A percentile compares a stretch with the other conserved stretches of the same genome.
Evolutionary conservation across 2,329 filamentous ascomycete species (phyloP).

Genomic region (Monilinia laxa): DNA sequence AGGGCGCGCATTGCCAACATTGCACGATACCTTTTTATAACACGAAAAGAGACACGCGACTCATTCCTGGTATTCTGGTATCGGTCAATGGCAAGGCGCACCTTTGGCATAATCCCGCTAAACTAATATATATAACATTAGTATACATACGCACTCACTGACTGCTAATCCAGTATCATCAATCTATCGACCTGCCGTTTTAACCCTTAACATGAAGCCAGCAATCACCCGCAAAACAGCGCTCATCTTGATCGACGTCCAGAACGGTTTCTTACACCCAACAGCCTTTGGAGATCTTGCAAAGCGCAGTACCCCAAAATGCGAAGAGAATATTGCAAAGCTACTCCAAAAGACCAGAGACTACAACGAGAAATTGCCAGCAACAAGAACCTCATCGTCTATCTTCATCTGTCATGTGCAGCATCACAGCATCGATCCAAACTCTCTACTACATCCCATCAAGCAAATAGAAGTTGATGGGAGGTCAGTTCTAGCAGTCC

Average conservation of each 20-base stretch:
- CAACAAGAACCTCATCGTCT: neutral
- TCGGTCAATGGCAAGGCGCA: neutral
- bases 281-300: constrained; percentile 12
- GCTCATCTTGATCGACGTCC: constrained; percentile 12
- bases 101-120: neutral
- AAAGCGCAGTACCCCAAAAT: constrained; percentile 5
- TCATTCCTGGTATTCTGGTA: neutral
- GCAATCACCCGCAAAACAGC: constrained; percentile 5
- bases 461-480: constrained; percentile 3
- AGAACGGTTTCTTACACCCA: neutral
- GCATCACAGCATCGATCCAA: constrained; percentile 8
- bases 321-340: constrained; percentile 8
- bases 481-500: constrained; percentile 1
- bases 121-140: neutral
- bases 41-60: neutral
- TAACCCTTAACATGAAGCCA: constrained; percentile 3
- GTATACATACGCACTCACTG: neutral
- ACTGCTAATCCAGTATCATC: neutral
- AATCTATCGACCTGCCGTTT: neutral
- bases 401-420: constrained; percentile 11
- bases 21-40: neutral
- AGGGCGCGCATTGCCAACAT: neutral
- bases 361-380: neutral
- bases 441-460: constrained; percentile 2
- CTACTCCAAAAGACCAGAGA: neutral